These are phyloP conservation scores for Leptographium radiaticola DNA, from an alignment of 2,329 filamentous ascomycete species.

Conservation along the genomic window DNA sequence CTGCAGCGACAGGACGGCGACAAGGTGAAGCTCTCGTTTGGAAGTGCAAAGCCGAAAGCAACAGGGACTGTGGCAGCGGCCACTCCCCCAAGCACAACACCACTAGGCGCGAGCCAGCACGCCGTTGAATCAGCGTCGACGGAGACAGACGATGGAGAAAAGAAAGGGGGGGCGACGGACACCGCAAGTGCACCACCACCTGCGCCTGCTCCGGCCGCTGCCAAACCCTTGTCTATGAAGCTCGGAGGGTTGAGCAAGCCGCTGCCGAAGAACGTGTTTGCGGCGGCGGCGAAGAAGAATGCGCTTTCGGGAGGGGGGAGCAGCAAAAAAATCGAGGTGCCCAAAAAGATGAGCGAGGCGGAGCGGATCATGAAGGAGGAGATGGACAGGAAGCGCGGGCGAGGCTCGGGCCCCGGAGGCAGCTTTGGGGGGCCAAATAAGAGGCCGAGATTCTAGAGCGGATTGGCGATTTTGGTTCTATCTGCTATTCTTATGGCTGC, in stretches of 20 bases:
- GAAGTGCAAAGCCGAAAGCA: slow-evolving; percentile 23
- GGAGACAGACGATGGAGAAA: background rate
- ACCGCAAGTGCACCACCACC: slow-evolving; percentile 7
- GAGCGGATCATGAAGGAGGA: slow-evolving; percentile 85
- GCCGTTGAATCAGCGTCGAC: background rate
- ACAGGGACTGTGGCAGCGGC: slow-evolving; percentile 8
- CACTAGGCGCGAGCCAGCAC: background rate
- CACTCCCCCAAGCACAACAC: background rate
- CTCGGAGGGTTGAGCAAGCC: slow-evolving; percentile 39
- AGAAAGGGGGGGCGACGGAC: background rate
- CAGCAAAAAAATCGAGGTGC: slow-evolving; percentile 52
- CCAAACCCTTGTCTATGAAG: slow-evolving; percentile 46
- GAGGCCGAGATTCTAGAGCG: slow-evolving; percentile 29
- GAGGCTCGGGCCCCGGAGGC: slow-evolving; percentile 21
- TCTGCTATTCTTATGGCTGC: background rate
- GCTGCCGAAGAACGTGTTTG: slow-evolving; percentile 68
- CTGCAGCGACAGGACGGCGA: slow-evolving; percentile 56
- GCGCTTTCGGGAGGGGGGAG: slow-evolving; percentile 40
- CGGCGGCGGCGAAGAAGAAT: slow-evolving; percentile 51
- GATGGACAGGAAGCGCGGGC: slow-evolving; percentile 54
- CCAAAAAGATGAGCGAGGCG: slow-evolving; percentile 77
- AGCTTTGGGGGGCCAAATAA: slow-evolving; percentile 23
- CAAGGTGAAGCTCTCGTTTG: slow-evolving; percentile 62
- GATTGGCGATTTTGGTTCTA: slow-evolving; percentile 8
- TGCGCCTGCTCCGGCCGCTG: background rate